A percentile compares a stretch with the other conserved stretches of the same genome.
Evolutionary conservation across 2,329 filamentous ascomycete species (phyloP).

Genomic region (Botrytis elliptica): DNA sequence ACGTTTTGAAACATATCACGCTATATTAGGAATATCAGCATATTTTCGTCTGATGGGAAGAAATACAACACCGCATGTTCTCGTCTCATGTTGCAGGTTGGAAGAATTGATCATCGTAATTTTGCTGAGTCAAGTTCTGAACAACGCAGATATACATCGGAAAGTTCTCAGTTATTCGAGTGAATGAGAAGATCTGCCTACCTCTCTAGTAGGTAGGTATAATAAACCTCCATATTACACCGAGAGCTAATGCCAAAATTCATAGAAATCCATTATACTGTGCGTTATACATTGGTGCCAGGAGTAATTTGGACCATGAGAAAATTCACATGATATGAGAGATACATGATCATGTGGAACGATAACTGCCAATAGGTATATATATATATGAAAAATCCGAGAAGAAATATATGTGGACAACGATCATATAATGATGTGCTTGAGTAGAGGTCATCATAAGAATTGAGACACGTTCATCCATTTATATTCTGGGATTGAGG

Average conservation of each 20-base stretch:
- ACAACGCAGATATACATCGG: background rate
- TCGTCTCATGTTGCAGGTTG: background rate
- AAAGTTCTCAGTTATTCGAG: background rate
- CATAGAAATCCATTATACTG: background rate
- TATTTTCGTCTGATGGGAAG: background rate
- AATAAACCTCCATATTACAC: no score
- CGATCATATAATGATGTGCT: background rate
- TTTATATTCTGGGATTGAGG: no score
- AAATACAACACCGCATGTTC: background rate
- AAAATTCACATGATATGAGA: background rate
- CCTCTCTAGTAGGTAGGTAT: no score
- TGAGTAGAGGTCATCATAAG: background rate
- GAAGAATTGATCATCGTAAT: no score
- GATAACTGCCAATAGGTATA: background rate
- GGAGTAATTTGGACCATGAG: background rate
- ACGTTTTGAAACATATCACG: background rate
- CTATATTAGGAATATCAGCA: background rate
- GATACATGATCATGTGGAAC: background rate
- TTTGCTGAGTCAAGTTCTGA: no score
- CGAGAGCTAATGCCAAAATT: background rate
- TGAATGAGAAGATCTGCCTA: background rate
- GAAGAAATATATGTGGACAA: rapidly evolving
- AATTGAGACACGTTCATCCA: background rate
- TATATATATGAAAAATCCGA: background rate
- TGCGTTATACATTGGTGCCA: background rate